These are phyloP conservation scores for Astraeus odoratus DNA, from an alignment of 768 basidiomycete genomes.

Conservation along the genomic window DNA sequence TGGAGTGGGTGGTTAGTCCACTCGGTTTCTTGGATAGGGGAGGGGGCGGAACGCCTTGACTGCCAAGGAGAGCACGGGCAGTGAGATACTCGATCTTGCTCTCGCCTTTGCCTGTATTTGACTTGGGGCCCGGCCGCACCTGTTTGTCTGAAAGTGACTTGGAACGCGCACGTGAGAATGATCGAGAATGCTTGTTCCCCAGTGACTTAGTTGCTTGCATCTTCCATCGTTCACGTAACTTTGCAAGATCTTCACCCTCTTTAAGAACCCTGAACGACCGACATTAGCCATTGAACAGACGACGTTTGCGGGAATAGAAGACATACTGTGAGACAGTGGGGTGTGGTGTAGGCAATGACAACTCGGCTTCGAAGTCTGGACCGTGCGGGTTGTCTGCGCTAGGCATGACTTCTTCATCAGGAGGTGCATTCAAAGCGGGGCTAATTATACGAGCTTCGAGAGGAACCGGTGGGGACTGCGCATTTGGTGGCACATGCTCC, in stretches of 20 bases:
- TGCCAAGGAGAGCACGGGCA: constrained; percentile 59
- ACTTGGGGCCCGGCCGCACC: constrained; percentile 9
- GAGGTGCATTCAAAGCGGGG: constrained; percentile 14
- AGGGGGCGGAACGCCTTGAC: constrained; percentile 48
- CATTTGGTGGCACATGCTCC: constrained; percentile 4
- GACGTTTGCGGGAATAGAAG: background rate
- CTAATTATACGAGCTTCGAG: background rate
- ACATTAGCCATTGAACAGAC: background rate
- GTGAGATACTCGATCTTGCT: constrained; percentile 51
- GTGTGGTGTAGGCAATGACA: constrained; percentile 51
- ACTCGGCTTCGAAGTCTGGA: constrained; percentile 37
- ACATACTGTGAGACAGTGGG: constrained; percentile 48
- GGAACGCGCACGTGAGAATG: constrained; percentile 51
- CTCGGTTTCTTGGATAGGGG: constrained; percentile 18
- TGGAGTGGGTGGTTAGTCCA: constrained; percentile 23
- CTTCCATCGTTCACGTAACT: constrained; percentile 63
- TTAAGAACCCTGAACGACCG: constrained; percentile 49
- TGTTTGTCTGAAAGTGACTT: constrained; percentile 22
- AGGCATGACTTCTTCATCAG: constrained; percentile 8
- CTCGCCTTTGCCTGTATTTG: constrained; percentile 18
- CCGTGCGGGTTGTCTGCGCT: background rate
- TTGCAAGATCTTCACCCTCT: constrained; percentile 54
- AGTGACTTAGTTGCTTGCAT: constrained; percentile 54
- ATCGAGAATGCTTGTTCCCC: constrained; percentile 57
- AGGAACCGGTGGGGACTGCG: background rate